Evolutionary conservation across 192 early-diverging fungal genomes (phyloP), one percentile per base, ranked within the genome.

Genomic region (Coemansia sp.): DNA sequence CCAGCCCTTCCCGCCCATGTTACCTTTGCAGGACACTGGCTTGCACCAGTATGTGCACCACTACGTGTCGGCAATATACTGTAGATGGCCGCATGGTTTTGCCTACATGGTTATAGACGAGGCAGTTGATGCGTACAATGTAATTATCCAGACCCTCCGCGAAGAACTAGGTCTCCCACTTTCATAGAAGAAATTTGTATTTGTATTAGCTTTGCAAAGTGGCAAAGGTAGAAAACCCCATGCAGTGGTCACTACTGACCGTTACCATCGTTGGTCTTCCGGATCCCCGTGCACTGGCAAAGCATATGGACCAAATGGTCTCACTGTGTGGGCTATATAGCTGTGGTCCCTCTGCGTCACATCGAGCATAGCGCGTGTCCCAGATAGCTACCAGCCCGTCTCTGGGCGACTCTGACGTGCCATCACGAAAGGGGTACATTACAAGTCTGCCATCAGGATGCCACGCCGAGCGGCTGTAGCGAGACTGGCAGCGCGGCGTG

Each of bases 41-140:
- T 66, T 81, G 28, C 78, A 81, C 55, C 58, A 66, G 41, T 72
- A 61, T 35, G 59, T 81, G 34, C 59, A 48, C 35, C 25, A 37
- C 11, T 74, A 75, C 25, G 69, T 81, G 4, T 11, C 37, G 0
- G 26, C 62, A 8, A 42, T 75, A 16, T 81, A 80, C 28, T 42
- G 50, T 11, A 68, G 18, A 28, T 79, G 77, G 77, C 72, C 72
- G 0, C 55, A 80, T 26, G 77, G 73, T 0, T 75, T 80, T 69
- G 68, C 63, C 12, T 75, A 80, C 53, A 80, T 80, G 77, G 77
- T 80, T 9, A 70, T 80, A 36, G 77, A 80, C 33, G 77, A 80
- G 60, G 69, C 77, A 1, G 69, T 75, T 7, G 62, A 64, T 0
- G 65, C 68, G 6, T 80, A 80, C 45, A 80, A 80, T 39, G 38